Base-by-base conservation (phyloP, 306 rosid genomes). In the Cercis canadensis region DNA sequence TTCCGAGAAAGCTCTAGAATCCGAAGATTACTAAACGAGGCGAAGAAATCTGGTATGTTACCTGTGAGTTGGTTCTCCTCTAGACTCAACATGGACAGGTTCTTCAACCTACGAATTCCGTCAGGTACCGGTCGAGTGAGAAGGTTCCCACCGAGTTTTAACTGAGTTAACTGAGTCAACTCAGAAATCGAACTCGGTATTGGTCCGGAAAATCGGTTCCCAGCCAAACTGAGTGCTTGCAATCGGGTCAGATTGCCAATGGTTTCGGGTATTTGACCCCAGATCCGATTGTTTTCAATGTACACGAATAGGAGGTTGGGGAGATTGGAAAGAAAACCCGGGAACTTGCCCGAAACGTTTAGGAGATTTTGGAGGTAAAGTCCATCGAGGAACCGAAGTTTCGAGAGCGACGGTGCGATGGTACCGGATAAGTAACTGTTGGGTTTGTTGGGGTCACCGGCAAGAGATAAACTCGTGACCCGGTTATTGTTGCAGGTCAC, bases 321-420 rank as follows among this genome's bases (percentile, higher is more conserved):
- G 15, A 90, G 52, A 0, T 41, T 57, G 52, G 81, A 80, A 4
- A 88, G 76, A 5, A 70, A 43, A 16, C 2, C 15, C 2, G 97
- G 98, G 29, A 93, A 93, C 0, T 73, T 82, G 19, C 98, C 98
- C 11, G 92, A 69, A 40, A 93, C 47, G 56, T 90, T 67, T 41
- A 68, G 72, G 46, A 93, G 97, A 53, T 88, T 0, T 5, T 0
- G 14, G 33, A 93, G 82, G 78, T 90, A 90, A 57, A 93, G 31
- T 4, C 89, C 87, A 11, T 19, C 75, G 0, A 93, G 67, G 71
- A 57, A 74, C 55, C 33, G 59, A 81, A 93, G 82, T 29, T 87
- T 93, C 0, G 96, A 75, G 64, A 93, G 82, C 0, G 88, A 49
- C 9, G 89, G 80, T 11, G 98, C 88, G 71, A 93, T 73, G 6